Evolutionary conservation across 1,139 yeast genomes (phyloP).

Genomic region (Suhomyces kunorum): DNA sequence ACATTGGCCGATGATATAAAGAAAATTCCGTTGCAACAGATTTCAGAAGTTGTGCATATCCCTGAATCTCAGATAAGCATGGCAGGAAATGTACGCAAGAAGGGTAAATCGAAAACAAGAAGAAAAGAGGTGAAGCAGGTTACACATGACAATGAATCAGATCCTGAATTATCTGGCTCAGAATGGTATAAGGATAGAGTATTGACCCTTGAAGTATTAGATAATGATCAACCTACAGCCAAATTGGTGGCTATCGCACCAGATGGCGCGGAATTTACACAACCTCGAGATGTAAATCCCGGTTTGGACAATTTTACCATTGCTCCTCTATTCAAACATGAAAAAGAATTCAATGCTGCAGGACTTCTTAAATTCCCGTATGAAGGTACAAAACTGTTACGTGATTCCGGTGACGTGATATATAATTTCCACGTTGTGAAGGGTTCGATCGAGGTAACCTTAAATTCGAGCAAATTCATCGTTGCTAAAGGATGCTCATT

Average conservation of each 20-base stretch:
- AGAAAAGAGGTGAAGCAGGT: constrained; percentile 14
- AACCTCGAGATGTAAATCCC: constrained; percentile 30
- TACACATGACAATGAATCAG: constrained; percentile 38
- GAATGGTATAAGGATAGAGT: constrained; percentile 57
- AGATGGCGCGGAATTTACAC: constrained; percentile 50
- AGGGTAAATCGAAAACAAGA: constrained; percentile 18
- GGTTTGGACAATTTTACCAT: constrained; percentile 60
- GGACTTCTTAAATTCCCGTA: constrained; percentile 72
- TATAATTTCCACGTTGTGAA: constrained; percentile 73
- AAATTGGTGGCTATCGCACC: constrained; percentile 73
- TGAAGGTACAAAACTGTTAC: constrained; percentile 62
- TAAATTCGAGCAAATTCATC: constrained; percentile 60
- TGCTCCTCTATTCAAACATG: constrained; percentile 67
- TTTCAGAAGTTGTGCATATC: constrained; percentile 57
- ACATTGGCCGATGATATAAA: constrained; percentile 37
- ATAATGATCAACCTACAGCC: constrained; percentile 45
- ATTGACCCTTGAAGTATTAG: constrained; percentile 53
- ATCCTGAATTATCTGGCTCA: constrained; percentile 49
- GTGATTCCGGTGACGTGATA: constrained; percentile 65
- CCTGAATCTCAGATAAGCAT: constrained; percentile 27
- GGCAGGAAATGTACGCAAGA: constrained; percentile 12
- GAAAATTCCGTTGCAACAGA: constrained; percentile 55
- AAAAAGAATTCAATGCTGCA: constrained; percentile 68
- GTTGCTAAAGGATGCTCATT: constrained; percentile 77
- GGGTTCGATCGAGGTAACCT: constrained; percentile 69